Evolutionary conservation across 768 basidiomycete species (phyloP), one percentile per base, ranked within the genome.

Genomic region (Cystobasidium ongulense): DNA sequence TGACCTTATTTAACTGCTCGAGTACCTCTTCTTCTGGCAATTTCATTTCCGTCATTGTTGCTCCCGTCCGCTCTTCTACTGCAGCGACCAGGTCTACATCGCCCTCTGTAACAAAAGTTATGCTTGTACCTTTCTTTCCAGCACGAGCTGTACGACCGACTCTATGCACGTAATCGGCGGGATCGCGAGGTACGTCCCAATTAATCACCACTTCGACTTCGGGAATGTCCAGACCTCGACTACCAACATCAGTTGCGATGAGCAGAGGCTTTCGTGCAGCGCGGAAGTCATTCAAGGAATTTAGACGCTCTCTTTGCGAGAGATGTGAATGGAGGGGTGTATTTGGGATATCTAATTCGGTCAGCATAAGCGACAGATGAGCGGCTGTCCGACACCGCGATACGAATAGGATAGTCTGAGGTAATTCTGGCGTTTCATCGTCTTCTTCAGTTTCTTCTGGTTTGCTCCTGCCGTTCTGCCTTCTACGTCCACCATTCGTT

Each of bases 91-190:
- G 84, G 67, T 91, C 88, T 78, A 94, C 91, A 80, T 98, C 96
- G 53, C 86, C 84, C 82, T 98, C 95, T 1, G 95, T 96, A 65
- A 98, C 90, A 79, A 98, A 91, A 78, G 93, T 98, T 33, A 98
- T 85, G 0, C 92, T 92, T 62, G 93, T 83, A 78, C 96, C 96
- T 1, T 89, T 90, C 78, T 87, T 85, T 5, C 96, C 96, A 13
- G 89, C 95, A 80, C 96, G 88, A 33, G 96, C 96, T 62, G 96
- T 99, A 80, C 96, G 86, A 77, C 96, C 96, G 0, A 99, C 96
- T 25, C 96, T 86, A 83, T 99, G 96, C 0, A 92, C 90, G 79
- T 99, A 99, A 80, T 95, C 94, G 81, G 95, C 95, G 4, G 91
- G 76, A 13, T 81, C 80, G 15, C 85, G 84, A 17, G 96, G 96